Evolutionary conservation across 257 asterid genomes (phyloP), one percentile per base, ranked within the genome.

Genomic region (Verbascum thapsus): DNA sequence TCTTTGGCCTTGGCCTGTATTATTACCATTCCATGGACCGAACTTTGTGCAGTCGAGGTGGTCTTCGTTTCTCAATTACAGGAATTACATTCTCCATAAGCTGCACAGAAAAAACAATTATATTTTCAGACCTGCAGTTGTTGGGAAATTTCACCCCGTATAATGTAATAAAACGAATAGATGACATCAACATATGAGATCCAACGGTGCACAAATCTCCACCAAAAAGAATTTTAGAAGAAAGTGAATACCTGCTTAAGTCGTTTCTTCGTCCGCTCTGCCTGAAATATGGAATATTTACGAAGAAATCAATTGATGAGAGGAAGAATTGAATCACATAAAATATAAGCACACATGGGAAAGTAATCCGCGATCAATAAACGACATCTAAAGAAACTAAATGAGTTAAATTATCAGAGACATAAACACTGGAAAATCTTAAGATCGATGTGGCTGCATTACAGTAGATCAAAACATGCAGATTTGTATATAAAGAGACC

Each of bases 51-150:
- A 88, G 77, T 44, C 79, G 79, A 8, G 79, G 61, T 5, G 88
- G 91, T 71, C 63, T 84, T 69, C 79, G 84, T 78, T 75, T 86
- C 81, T 86, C 95, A 68, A 70, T 81, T 51, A 88, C 80, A 20
- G 98, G 95, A 63, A 91, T 84, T 67, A 91, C 84, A 35, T 84
- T 84, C 83, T 86, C 90, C 83, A 83, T 80, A 45, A 90, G 83
- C 98, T 90, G 86, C 74, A 73, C 12, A 6, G 30, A 62, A 53
- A n/a, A 47, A 39, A 55, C 35, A 59, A 44, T 40, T 16, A 57
- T 26, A 47, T 8, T 7, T 34, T 55, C 35, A 53, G 69, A 53
- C 53, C 44, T 37, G 60, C 59, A 62, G 26, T 37, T 13, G 37
- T 61, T n/a, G n/a, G n/a, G n/a, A n/a, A n/a, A n/a, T n/a, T n/a